Evolutionary conservation across 1,284 basidiomycete genomes (phyloP).

Genomic region (Agaricales sp.): DNA sequence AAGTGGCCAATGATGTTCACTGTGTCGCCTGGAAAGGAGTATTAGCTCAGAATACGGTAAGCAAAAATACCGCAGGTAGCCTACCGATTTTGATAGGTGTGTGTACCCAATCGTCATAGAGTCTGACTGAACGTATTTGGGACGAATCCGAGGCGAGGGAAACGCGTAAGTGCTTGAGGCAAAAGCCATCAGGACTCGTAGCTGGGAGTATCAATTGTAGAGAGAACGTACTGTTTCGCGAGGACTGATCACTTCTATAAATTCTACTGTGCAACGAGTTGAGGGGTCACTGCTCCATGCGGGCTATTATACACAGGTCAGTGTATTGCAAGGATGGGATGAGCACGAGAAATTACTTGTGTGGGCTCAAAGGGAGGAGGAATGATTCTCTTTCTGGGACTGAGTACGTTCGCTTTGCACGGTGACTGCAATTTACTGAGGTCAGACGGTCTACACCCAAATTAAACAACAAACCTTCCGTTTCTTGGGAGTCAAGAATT

Average conservation of each 20-base stretch:
- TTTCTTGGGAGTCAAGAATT: neutral
- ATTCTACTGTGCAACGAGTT: neutral
- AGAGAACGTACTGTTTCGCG: too few relatives aligned
- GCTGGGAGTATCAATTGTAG: too few relatives aligned
- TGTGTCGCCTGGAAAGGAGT: constrained; percentile 46
- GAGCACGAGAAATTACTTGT: too few relatives aligned
- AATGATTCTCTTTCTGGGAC: neutral
- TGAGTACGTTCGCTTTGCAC: too few relatives aligned
- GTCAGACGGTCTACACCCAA: neutral
- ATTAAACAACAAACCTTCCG: neutral
- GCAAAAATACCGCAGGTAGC: neutral
- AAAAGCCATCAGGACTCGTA: too few relatives aligned
- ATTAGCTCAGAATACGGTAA: neutral
- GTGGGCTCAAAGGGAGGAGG: neutral
- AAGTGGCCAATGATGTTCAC: constrained; percentile 71
- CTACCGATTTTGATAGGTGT: neutral
- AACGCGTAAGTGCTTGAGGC: neutral
- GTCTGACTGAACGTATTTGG: neutral
- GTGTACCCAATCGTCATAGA: constrained; percentile 1
- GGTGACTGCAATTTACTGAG: too few relatives aligned
- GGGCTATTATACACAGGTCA: neutral
- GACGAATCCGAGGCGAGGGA: neutral
- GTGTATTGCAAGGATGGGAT: too few relatives aligned
- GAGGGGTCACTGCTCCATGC: neutral
- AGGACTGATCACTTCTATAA: too few relatives aligned